Base-by-base conservation (phyloP, 148 eudicot genomes). In the Heliamphora exappendiculata region DNA sequence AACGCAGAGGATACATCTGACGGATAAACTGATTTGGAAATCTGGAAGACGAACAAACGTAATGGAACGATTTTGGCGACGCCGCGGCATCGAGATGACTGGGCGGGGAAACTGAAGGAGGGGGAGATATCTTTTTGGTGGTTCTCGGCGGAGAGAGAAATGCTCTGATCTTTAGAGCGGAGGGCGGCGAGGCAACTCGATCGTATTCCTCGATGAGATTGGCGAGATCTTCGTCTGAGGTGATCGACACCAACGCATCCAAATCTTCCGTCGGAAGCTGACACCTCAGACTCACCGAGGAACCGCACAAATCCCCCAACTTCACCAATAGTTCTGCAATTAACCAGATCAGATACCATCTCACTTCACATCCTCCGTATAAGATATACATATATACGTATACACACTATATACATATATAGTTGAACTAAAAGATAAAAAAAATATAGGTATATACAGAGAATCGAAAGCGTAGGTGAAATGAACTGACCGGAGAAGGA, bases 241-340 rank as follows among this genome's bases (percentile, higher is more conserved):
- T 93, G 71, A 93, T 70, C 4, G 91, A 79, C 16, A 93, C 83
- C 9, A 93, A 60, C 11, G 88, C 91, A 54, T 89, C 96, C 3
- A 93, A 77, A 73, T 93, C 98, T 83, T 93, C 98, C 0, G 79
- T 83, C n/a, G 98, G 98, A 42, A 91, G 77, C 64, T 93, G 98
- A 71, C 96, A 91, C 75, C 91, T 51, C 50, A 93, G 39, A 4
- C 33, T 76, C 81, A 88, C 85, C 24, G 86, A 54, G 5, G 72
- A 11, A 12, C 91, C 91, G 64, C 92, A 89, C 59, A 89, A 33
- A 49, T 87, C 92, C 49, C 78, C 87, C 78, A 93, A 70, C 82
- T 91, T 93, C 74, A 77, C 64, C 83, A 86, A 3, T 66, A 93
- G 74, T 78, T 93, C 93, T 92, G 84, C 50, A 71, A 72, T 47